These are phyloP conservation scores for Flueggea neowawraea DNA, from an alignment of 441 rosid genomes.

Conservation along the genomic window DNA sequence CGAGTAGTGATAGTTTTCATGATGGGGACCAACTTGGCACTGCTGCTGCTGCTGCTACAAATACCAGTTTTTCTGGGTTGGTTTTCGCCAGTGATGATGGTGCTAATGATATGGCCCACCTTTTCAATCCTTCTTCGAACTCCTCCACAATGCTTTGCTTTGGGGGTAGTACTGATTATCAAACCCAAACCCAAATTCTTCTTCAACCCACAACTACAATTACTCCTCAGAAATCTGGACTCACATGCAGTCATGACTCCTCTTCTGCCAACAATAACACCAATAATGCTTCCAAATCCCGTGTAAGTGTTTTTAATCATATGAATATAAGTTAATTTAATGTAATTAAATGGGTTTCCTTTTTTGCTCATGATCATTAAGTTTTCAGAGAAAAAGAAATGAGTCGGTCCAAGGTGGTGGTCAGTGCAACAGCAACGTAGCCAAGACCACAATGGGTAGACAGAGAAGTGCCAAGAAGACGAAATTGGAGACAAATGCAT, in stretches of 20 bases:
- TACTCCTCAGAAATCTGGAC: conserved; percentile 26
- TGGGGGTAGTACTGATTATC: conserved; percentile 36
- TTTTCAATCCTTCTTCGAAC: conserved; percentile 17
- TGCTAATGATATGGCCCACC: conserved; percentile 21
- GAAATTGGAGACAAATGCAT: conserved; percentile 28
- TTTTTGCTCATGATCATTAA: neutral
- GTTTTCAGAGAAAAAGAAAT: conserved; percentile 42
- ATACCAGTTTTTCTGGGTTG: conserved; percentile 60
- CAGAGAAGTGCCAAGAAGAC: conserved; percentile 41
- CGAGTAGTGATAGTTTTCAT: conserved; percentile 24
- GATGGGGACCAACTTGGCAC: conserved; percentile 27
- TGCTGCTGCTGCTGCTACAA: neutral
- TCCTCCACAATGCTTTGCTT: conserved; percentile 78
- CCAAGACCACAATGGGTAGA: conserved; percentile 11
- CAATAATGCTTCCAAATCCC: conserved; percentile 15
- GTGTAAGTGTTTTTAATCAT: conserved; percentile 18
- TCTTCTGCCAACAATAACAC: conserved; percentile 15
- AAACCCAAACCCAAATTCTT: conserved; percentile 19
- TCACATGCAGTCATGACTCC: conserved; percentile 42
- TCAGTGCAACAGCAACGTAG: conserved; percentile 9
- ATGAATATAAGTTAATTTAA: neutral
- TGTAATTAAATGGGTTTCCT: neutral
- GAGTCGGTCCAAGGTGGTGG: conserved; percentile 23
- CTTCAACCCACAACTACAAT: conserved; percentile 8
- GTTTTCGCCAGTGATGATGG: conserved; percentile 37